These are phyloP conservation scores for Collybia sp. DNA, from an alignment of 768 basidiomycete genomes.

Conservation along the genomic window DNA sequence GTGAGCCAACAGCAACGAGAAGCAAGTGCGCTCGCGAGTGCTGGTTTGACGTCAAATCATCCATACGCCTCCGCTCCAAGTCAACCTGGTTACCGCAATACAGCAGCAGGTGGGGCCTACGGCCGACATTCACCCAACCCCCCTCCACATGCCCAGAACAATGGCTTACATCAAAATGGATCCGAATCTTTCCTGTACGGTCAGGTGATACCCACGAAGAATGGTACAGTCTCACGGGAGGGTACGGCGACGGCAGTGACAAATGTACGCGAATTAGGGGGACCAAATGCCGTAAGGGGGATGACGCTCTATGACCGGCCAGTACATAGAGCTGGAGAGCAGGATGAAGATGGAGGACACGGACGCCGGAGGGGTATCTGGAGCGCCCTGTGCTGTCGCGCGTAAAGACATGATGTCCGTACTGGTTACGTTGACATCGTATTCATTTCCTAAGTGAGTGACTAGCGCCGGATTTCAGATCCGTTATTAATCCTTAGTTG, in stretches of 20 bases:
- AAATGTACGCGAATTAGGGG: slow-evolving; percentile 10
- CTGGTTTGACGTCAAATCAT: slow-evolving; percentile 52
- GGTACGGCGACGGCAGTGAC: slow-evolving; percentile 37
- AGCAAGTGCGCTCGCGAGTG: slow-evolving; percentile 26
- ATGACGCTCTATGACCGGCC: slow-evolving; percentile 69
- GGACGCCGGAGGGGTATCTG: slow-evolving; percentile 61
- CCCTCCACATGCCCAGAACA: slow-evolving; percentile 30
- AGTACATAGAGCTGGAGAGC: slow-evolving; percentile 52
- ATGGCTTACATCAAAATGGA: slow-evolving; percentile 41
- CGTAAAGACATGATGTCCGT: slow-evolving; percentile 30
- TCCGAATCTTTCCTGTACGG: slow-evolving; percentile 71
- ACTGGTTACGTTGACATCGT: slow-evolving; percentile 23
- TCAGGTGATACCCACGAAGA: slow-evolving; percentile 44
- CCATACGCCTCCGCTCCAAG: slow-evolving; percentile 69
- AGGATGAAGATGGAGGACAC: slow-evolving; percentile 62
- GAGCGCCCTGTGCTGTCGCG: slow-evolving; percentile 65
- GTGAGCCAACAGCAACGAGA: slow-evolving; percentile 61
- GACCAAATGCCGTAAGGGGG: slow-evolving; percentile 24
- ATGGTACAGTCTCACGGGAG: slow-evolving; percentile 46
- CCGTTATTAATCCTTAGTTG: slow-evolving; percentile 7
- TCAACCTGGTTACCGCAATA: slow-evolving; percentile 48
- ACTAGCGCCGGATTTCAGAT: slow-evolving; percentile 13
- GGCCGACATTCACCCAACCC: slow-evolving; percentile 53
- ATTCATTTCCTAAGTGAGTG: too few species aligned
- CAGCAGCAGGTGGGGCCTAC: slow-evolving; percentile 35